phyloP scores from a whole-genome alignment of 768 basidiomycete genomes.

The Phanerochaete carnosa region DNA sequence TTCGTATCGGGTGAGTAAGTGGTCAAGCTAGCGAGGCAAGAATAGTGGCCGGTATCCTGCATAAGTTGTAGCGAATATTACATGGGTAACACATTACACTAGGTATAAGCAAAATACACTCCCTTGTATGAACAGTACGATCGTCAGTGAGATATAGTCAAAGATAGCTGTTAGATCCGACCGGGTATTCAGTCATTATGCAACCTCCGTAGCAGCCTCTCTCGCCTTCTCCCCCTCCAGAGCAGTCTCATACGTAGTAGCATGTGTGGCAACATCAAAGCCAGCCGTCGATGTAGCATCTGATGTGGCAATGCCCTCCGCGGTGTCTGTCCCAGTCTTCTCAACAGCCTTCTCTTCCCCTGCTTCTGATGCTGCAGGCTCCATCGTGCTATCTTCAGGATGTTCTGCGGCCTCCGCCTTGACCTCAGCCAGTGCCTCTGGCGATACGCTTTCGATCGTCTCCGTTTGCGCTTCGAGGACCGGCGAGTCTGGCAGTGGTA shows the following conservation, averaged over 20 bases:
- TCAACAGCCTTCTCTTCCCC: neutral
- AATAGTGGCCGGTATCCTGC: neutral
- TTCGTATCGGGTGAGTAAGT: too few relatives aligned
- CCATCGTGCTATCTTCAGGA: constrained; percentile 50
- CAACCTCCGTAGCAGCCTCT: neutral
- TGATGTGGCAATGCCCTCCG: neutral
- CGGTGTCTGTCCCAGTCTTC: constrained; percentile 3
- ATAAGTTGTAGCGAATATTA: neutral
- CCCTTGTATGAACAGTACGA: constrained; percentile 4
- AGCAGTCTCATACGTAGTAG: neutral
- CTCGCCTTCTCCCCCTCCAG: neutral
- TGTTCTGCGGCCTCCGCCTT: constrained; percentile 19
- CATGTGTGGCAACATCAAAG: neutral
- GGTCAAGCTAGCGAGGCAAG: too few relatives aligned
- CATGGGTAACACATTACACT: constrained; percentile 6
- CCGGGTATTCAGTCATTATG: constrained; percentile 2
- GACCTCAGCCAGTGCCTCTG: constrained; percentile 14
- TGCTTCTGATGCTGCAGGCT: constrained; percentile 60
- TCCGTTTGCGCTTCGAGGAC: constrained; percentile 25
- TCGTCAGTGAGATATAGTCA: constrained; percentile 4
- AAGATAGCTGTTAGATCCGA: constrained; percentile 3
- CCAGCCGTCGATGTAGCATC: neutral
- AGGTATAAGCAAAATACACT: constrained; percentile 8
- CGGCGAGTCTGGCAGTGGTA: constrained; percentile 39
- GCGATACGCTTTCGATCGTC: constrained; percentile 16